These are phyloP conservation scores for Fusarium xylarioides DNA, from an alignment of 2,329 filamentous ascomycete species.

Conservation along the genomic window DNA sequence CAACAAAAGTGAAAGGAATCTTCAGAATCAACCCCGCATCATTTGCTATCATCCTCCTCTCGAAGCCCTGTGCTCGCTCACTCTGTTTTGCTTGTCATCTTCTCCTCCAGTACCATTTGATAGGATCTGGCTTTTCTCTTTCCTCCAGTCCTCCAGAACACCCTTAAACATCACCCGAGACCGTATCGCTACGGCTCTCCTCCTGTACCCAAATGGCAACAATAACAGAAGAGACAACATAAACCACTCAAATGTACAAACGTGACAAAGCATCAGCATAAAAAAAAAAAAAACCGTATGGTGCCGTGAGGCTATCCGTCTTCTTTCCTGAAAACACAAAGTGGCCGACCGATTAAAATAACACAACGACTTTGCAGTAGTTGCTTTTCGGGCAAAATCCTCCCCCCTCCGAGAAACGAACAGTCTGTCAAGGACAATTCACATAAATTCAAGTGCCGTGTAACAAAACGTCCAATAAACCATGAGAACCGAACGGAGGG, in stretches of 20 bases:
- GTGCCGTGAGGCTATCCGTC: conserved; percentile 53
- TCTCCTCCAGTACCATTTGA: neutral
- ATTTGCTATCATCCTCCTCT: conserved; percentile 13
- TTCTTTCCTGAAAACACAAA: conserved; percentile 48
- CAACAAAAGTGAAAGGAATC: conserved; percentile 9
- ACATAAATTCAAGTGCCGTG: conserved; percentile 23
- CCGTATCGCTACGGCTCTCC: neutral
- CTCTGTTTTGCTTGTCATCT: neutral
- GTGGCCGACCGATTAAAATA: conserved; percentile 42
- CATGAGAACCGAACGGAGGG: conserved; percentile 28
- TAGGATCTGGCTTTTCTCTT: neutral
- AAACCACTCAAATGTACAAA: conserved; percentile 28
- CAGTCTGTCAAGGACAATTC: conserved; percentile 14
- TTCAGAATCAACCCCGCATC: conserved; percentile 18
- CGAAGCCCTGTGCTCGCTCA: conserved; percentile 1
- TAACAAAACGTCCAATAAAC: conserved; percentile 18
- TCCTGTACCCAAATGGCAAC: conserved; percentile 5
- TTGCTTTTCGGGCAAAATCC: conserved; percentile 29
- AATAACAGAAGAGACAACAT: neutral
- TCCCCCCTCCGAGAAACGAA: conserved; percentile 18
- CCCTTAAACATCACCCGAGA: neutral
- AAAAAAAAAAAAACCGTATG: conserved; percentile 42
- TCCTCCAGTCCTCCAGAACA: conserved; percentile 11
- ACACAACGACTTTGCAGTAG: conserved; percentile 24
- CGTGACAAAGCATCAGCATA: conserved; percentile 30